Percentiles rank a stretch among this genome's conserved stretches.
Conservation (phyloP, 1,284 basidiomycete species). For the Pterulicium gracile region DNA sequence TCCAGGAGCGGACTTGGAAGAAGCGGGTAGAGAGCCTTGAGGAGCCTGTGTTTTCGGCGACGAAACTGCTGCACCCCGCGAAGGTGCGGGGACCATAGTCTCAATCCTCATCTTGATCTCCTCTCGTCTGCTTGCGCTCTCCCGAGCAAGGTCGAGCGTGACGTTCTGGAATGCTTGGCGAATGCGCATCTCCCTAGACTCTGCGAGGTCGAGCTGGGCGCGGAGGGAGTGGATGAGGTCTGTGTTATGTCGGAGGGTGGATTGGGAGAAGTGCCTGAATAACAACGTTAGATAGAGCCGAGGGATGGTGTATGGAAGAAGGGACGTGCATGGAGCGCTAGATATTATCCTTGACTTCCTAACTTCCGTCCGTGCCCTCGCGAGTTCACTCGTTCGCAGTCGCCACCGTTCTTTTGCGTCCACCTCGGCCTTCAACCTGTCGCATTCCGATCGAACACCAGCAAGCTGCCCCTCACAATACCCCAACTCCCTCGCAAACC, state of each 20-base stretch:
- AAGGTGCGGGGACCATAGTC: not conserved
- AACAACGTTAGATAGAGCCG: no score
- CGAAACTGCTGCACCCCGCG: no score
- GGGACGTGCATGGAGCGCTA: conserved; percentile 73
- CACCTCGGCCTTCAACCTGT: conserved; percentile 27
- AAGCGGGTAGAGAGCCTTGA: not conserved
- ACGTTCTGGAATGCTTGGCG: conserved; percentile 46
- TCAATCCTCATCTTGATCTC: not conserved
- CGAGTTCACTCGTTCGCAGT: conserved; percentile 35
- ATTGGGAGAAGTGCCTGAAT: conserved; percentile 78
- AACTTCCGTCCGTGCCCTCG: conserved; percentile 40
- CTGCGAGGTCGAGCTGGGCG: conserved; percentile 27
- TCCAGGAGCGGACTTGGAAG: not conserved
- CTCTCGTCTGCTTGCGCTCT: conserved; percentile 26
- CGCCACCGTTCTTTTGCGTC: conserved; percentile 34
- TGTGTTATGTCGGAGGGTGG: conserved; percentile 60
- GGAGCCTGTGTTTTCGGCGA: no score
- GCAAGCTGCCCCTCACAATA: conserved; percentile 35
- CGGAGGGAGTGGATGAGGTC: conserved; percentile 52
- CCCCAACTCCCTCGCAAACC: conserved; percentile 38
- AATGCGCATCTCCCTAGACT: conserved; percentile 31
- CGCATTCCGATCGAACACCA: conserved; percentile 33
- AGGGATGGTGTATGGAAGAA: no score
- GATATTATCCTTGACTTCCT: conserved; percentile 59
- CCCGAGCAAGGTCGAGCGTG: conserved; percentile 48